Conservation (phyloP, 805 yeast species). For the Torulaspora franciscae region DNA sequence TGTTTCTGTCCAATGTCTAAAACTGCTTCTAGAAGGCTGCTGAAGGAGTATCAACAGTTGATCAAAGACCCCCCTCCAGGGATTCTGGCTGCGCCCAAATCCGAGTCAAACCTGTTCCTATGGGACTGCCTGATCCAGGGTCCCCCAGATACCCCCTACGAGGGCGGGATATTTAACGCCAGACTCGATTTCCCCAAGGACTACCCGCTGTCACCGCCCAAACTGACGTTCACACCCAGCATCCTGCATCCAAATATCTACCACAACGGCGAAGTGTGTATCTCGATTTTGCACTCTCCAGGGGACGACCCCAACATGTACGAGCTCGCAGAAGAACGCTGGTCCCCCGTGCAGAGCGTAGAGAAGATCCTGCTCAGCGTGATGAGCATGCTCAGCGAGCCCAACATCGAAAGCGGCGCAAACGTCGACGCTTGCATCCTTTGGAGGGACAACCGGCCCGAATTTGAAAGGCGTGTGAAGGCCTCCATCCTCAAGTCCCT, state of each 20-base stretch:
- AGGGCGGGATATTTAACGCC: constrained; percentile 84
- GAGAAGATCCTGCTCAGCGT: constrained; percentile 92
- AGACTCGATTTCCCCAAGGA: constrained; percentile 66
- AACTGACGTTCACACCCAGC: constrained; percentile 69
- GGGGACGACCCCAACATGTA: constrained; percentile 97
- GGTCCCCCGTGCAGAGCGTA: constrained; percentile 98
- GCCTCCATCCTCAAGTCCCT: constrained; percentile 63
- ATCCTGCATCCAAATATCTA: constrained; percentile 91
- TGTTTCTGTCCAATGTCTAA: constrained; percentile 24
- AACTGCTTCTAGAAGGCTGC: constrained; percentile 81
- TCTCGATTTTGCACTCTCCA: constrained; percentile 90
- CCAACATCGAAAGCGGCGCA: constrained; percentile 95
- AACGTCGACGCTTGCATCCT: constrained; percentile 73
- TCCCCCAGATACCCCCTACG: constrained; percentile 79
- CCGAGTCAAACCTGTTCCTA: constrained; percentile 63
- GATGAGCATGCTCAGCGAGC: constrained; percentile 94
- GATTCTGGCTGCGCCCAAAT: constrained; percentile 84
- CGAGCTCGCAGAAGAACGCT: constrained; percentile 91
- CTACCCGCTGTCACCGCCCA: constrained; percentile 81
- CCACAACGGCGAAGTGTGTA: constrained; percentile 92
- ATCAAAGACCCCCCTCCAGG: constrained; percentile 90
- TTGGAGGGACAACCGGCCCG: constrained; percentile 80
- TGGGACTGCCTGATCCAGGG: constrained; percentile 88
- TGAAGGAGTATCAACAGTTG: constrained; percentile 86
- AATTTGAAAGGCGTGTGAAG: constrained; percentile 61